Conservation (phyloP, 805 yeast genomes). For the Schizosaccharomyces octosporus region DNA sequence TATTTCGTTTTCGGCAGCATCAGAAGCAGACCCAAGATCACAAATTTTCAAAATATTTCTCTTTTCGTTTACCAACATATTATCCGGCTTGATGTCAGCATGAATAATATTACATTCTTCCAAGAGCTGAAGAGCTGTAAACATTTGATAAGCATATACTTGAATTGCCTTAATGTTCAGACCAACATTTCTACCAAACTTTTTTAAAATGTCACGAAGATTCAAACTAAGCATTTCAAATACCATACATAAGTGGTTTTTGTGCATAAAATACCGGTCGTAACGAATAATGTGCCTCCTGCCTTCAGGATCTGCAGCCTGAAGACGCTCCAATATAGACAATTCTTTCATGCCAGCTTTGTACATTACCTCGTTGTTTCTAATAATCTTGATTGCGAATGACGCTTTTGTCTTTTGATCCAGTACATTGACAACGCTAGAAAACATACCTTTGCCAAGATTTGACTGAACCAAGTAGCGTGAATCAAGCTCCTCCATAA, state of each 20-base stretch:
- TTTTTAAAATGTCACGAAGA: conserved; percentile 45
- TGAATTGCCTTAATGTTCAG: conserved; percentile 44
- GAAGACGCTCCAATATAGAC: conserved; percentile 41
- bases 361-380: conserved; percentile 40
- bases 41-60: conserved; percentile 57
- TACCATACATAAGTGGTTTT: conserved; percentile 65
- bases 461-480: conserved; percentile 12
- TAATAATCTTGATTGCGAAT: conserved; percentile 34
- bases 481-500: conserved; percentile 14
- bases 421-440: conserved; percentile 14
- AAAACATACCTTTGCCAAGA: conserved; percentile 15
- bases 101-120: conserved; percentile 54
- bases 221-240: conserved; percentile 58
- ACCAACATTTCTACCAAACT: conserved; percentile 70
- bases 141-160: conserved; percentile 42
- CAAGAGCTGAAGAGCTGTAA: conserved; percentile 43
- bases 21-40: conserved; percentile 68
- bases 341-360: conserved; percentile 59
- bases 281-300: conserved; percentile 41
- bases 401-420: conserved; percentile 8
- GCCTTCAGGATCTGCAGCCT: conserved; percentile 35
- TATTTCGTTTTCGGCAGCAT: conserved; percentile 9
- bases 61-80: conserved; percentile 37
- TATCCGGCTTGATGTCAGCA: conserved; percentile 82
- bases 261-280: conserved; percentile 56